These are phyloP conservation scores for Streptanthus diversifolius DNA, from an alignment of 345 rosid species.

Conservation along the genomic window DNA sequence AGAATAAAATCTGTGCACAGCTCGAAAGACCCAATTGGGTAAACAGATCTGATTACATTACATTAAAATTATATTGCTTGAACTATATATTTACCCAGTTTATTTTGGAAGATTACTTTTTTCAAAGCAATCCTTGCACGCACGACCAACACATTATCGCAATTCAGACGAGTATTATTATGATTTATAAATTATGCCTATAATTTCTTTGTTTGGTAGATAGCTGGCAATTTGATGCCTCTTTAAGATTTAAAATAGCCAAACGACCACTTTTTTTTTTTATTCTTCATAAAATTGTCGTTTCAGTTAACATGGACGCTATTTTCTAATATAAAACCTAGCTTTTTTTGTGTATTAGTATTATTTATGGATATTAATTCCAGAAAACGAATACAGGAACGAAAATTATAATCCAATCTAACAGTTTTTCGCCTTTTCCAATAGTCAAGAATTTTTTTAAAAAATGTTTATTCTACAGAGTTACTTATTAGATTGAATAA, in stretches of 20 bases:
- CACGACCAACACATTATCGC: constrained; percentile 34
- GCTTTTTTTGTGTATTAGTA: background rate
- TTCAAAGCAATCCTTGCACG: constrained; percentile 31
- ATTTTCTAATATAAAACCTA: background rate
- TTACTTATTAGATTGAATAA: background rate
- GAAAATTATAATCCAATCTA: background rate
- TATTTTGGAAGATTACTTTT: background rate
- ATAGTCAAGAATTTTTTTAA: background rate
- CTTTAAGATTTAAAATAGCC: background rate
- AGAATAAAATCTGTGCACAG: constrained; percentile 30
- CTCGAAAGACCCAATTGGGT: constrained; percentile 22
- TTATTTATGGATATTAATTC: background rate
- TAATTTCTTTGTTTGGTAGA: constrained; percentile 29
- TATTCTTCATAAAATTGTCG: constrained; percentile 21
- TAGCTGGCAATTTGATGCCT: constrained; percentile 37
- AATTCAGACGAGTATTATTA: constrained; percentile 16
- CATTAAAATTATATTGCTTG: constrained; percentile 12
- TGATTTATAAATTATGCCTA: background rate
- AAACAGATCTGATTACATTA: constrained; percentile 26
- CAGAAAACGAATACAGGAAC: background rate
- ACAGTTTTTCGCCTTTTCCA: constrained; percentile 1
- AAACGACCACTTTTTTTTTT: constrained; percentile 3
- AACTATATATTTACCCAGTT: constrained; percentile 15
- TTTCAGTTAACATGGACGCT: constrained; percentile 31
- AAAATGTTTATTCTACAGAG: background rate